These are phyloP conservation scores for Phytophthora constricta DNA, from an alignment of 352 stramenopile genomes.

Conservation along the genomic window DNA sequence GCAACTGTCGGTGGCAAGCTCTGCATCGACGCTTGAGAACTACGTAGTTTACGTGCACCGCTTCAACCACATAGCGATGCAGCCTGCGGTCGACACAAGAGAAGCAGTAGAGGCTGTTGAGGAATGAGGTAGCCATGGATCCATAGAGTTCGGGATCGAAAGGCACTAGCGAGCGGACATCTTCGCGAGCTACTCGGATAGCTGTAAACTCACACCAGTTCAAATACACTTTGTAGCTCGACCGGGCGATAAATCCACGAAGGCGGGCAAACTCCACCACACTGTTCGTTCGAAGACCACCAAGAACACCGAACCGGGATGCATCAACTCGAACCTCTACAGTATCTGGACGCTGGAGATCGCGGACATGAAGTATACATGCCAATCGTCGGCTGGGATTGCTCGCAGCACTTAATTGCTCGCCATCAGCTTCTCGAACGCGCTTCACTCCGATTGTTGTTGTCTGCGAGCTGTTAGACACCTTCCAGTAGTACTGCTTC, in stretches of 20 bases:
- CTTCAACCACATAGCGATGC: slow-evolving; percentile 62
- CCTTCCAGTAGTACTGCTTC: slow-evolving; percentile 42
- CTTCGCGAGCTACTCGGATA: slow-evolving; percentile 12
- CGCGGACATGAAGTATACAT: slow-evolving; percentile 48
- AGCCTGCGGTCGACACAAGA: slow-evolving; percentile 52
- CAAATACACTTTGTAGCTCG: slow-evolving; percentile 69
- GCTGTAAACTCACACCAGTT: slow-evolving; percentile 55
- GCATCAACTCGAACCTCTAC: slow-evolving; percentile 59
- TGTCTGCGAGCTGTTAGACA: background rate
- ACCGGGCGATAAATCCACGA: slow-evolving; percentile 60
- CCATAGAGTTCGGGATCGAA: slow-evolving; percentile 46
- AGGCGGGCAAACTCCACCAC: slow-evolving; percentile 66
- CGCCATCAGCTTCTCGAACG: background rate
- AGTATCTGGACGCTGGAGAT: slow-evolving; percentile 48
- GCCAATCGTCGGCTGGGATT: slow-evolving; percentile 22
- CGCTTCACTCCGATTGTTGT: slow-evolving; percentile 17
- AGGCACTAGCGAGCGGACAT: background rate
- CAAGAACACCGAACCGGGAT: slow-evolving; percentile 47
- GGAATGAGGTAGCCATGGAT: slow-evolving; percentile 42
- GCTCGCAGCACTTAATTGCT: background rate
- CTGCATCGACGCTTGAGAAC: slow-evolving; percentile 74
- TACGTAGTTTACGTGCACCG: slow-evolving; percentile 82
- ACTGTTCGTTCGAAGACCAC: slow-evolving; percentile 31
- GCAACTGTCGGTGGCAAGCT: slow-evolving; percentile 57
- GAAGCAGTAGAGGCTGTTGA: slow-evolving; percentile 57